These are phyloP conservation scores for Oryza brachyantha DNA, from an alignment of 176 grass and related monocot genomes.

Conservation along the genomic window DNA sequence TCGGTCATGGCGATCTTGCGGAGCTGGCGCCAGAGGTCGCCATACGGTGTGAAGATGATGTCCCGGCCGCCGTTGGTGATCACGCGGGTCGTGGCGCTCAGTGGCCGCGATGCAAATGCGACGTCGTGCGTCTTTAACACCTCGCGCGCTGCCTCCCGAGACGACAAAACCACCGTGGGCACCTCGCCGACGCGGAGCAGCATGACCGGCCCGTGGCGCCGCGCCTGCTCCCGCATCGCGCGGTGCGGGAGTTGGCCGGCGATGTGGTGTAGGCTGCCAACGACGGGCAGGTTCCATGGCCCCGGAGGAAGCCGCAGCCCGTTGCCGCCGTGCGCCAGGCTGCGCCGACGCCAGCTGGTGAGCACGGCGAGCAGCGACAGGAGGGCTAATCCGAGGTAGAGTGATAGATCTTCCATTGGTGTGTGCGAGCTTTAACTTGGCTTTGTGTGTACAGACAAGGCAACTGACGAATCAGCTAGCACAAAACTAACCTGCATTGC, in stretches of 20 bases:
- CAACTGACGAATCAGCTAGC: no score
- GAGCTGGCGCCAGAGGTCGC: constrained; percentile 60
- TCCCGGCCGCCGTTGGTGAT: constrained; percentile 34
- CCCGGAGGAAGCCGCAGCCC: constrained; percentile 29
- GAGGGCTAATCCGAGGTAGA: neutral
- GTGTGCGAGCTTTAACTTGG: no score
- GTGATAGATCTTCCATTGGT: no score
- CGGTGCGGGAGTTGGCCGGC: constrained; percentile 37
- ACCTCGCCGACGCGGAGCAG: constrained; percentile 62
- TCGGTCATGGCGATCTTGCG: constrained; percentile 52
- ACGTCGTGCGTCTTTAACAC: constrained; percentile 56
- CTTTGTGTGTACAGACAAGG: no score
- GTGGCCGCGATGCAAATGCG: constrained; percentile 45
- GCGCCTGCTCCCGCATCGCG: constrained; percentile 34
- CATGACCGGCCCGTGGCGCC: constrained; percentile 44
- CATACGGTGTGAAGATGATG: constrained; percentile 63
- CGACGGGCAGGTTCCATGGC: constrained; percentile 33
- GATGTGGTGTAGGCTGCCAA: constrained; percentile 65
- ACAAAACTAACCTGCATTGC: no score
- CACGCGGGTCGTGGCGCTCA: constrained; percentile 36
- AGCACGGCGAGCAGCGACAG: neutral
- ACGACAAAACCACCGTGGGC: constrained; percentile 48
- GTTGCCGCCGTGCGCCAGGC: neutral
- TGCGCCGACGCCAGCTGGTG: neutral
- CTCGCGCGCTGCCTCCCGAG: constrained; percentile 49